Percentiles rank a stretch among this genome's conserved stretches.
phyloP scores from a whole-genome alignment of 2,329 filamentous ascomycete species.

The Neofusicoccum umdonicola region DNA sequence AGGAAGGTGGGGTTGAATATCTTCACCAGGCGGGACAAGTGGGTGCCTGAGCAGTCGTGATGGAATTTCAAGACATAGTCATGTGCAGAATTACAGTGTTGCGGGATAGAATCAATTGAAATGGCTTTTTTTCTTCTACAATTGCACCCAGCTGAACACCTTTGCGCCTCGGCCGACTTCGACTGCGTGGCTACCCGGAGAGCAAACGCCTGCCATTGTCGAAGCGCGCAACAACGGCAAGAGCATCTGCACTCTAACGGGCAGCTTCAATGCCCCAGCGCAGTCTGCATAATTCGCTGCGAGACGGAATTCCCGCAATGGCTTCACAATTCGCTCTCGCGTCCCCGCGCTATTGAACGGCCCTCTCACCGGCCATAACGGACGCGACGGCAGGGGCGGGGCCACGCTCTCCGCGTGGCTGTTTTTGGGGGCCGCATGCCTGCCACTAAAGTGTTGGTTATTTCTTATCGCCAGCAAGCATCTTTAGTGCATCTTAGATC shows the following conservation, averaged over 20 bases:
- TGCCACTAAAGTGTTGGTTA: background rate
- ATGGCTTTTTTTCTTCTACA: background rate
- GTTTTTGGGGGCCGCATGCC: background rate
- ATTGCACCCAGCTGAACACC: background rate
- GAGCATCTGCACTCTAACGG: too few species aligned
- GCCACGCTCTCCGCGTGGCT: too few species aligned
- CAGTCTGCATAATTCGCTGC: too few species aligned
- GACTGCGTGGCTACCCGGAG: background rate
- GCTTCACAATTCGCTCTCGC: too few species aligned
- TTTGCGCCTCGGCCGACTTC: background rate
- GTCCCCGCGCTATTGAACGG: background rate
- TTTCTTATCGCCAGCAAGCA: background rate
- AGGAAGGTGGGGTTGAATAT: constrained; percentile 55
- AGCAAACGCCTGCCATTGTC: background rate
- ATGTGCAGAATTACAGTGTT: background rate
- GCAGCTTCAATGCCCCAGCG: too few species aligned
- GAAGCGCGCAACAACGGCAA: background rate
- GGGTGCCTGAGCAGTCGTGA: background rate
- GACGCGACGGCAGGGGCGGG: too few species aligned
- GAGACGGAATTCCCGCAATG: too few species aligned
- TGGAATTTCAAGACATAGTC: too few species aligned
- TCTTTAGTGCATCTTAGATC: background rate
- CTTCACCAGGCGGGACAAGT: constrained; percentile 39
- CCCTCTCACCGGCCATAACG: background rate
- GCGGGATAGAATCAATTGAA: background rate